Evolutionary conservation across 2,329 filamentous ascomycete species (phyloP).

Genomic region (Clonostachys sp.): DNA sequence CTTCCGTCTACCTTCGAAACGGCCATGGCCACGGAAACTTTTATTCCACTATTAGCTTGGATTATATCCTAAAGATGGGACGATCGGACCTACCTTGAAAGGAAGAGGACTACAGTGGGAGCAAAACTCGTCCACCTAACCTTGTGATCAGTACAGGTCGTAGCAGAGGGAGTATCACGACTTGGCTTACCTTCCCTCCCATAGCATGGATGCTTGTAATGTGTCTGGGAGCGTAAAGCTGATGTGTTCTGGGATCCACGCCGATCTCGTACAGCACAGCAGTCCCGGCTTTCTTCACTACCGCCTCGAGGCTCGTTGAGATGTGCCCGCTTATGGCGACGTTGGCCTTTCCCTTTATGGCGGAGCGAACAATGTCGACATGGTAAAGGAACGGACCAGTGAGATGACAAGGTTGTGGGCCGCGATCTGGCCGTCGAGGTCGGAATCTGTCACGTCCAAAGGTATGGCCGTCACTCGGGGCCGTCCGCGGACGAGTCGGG

Average conservation of each 20-base stretch:
- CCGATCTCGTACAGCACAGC: slow-evolving; percentile 72
- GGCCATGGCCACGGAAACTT: too few species aligned
- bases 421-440: slow-evolving; percentile 7
- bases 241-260: slow-evolving; percentile 53
- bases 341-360: slow-evolving; percentile 65
- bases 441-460: slow-evolving; percentile 9
- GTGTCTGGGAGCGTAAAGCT: slow-evolving; percentile 59
- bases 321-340: slow-evolving; percentile 75
- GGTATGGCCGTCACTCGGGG: slow-evolving; percentile 2
- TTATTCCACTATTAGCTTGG: too few species aligned
- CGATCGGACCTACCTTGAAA: too few species aligned
- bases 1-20: slow-evolving; percentile 54
- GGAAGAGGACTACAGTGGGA: too few species aligned
- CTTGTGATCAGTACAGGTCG: neutral
- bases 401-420: slow-evolving; percentile 13
- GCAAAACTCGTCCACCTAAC: too few species aligned
- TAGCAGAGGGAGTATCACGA: slow-evolving; percentile 14
- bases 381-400: slow-evolving; percentile 15
- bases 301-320: slow-evolving; percentile 58
- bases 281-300: slow-evolving; percentile 62
- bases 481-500: too few species aligned
- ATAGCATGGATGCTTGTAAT: slow-evolving; percentile 63
- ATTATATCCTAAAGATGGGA: too few species aligned
- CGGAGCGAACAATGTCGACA: slow-evolving; percentile 56
- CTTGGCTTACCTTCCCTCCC: slow-evolving; percentile 47